Evolutionary conservation across 1,284 basidiomycete species (phyloP).

Genomic region (Ceratorhiza oryzae-sativae): DNA sequence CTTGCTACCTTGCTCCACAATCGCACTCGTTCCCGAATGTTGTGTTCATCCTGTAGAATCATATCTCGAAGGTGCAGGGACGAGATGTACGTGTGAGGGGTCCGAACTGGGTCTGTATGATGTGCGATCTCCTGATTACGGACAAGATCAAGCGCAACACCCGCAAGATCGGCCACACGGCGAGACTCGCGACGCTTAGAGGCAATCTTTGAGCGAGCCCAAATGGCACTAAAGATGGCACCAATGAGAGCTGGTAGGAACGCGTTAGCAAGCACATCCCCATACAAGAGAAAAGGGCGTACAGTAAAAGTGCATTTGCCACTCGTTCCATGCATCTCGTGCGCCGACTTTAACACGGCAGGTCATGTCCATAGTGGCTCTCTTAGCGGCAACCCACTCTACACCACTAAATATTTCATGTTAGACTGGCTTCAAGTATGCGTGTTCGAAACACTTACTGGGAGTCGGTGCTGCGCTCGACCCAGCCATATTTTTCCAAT

Average conservation of each 20-base stretch:
- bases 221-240: slow-evolving; percentile 50
- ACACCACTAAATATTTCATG: slow-evolving; percentile 60
- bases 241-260: slow-evolving; percentile 48
- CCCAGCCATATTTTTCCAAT: slow-evolving; percentile 78
- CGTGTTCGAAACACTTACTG: slow-evolving; percentile 60
- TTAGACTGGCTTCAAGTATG: slow-evolving; percentile 37
- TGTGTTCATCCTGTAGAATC: slow-evolving; percentile 83
- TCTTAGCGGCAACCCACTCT: slow-evolving; percentile 79
- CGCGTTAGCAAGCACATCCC: slow-evolving; percentile 46
- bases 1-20: slow-evolving; percentile 89
- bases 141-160: slow-evolving; percentile 79
- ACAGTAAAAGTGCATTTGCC: slow-evolving; percentile 75
- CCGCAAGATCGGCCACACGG: slow-evolving; percentile 78
- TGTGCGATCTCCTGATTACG: slow-evolving; percentile 87
- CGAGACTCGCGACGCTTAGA: slow-evolving; percentile 68
- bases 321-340: slow-evolving; percentile 70
- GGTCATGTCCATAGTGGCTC: slow-evolving; percentile 71
- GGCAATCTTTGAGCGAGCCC: slow-evolving; percentile 57
- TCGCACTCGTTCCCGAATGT: slow-evolving; percentile 67
- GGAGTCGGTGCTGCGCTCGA: slow-evolving; percentile 74
- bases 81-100: slow-evolving; percentile 82
- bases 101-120: slow-evolving; percentile 81
- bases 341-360: slow-evolving; percentile 76
- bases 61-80: slow-evolving; percentile 91
- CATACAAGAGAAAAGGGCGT: slow-evolving; percentile 47